Conservation (phyloP, 2,329 filamentous ascomycete species). For the Macrophomina phaseolina region DNA sequence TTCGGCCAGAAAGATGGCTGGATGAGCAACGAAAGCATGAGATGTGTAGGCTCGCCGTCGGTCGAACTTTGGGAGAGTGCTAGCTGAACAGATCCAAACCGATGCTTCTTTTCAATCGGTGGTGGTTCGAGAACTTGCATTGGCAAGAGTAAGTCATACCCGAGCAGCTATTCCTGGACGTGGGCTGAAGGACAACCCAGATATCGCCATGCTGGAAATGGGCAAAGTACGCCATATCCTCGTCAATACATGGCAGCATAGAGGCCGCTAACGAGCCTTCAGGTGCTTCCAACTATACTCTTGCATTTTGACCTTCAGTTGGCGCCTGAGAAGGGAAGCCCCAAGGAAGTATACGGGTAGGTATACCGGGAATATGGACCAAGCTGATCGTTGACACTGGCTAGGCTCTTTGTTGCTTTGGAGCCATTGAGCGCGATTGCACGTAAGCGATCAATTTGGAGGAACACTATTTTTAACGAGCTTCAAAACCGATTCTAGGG, state of each 20-base stretch:
- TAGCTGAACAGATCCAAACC: not conserved
- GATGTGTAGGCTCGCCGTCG: not conserved
- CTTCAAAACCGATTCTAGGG: no score
- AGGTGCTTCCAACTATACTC: not conserved
- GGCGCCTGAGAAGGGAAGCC: not conserved
- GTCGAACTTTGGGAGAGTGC: no score
- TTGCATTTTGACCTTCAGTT: not conserved
- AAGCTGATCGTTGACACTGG: not conserved
- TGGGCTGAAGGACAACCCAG: not conserved
- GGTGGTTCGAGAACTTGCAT: not conserved
- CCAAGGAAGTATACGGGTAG: not conserved
- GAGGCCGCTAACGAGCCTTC: not conserved
- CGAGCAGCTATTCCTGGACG: not conserved
- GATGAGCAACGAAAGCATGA: slow-evolving; percentile 36
- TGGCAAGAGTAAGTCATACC: not conserved
- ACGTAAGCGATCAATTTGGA: not conserved
- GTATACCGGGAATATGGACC: not conserved
- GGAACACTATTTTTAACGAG: no score
- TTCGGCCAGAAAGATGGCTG: slow-evolving; percentile 54
- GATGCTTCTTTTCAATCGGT: not conserved
- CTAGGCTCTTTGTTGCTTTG: not conserved
- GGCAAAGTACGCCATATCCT: not conserved
- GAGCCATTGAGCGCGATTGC: not conserved
- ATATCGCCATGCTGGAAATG: not conserved
- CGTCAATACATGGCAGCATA: no score